Percentiles rank a stretch among this genome's conserved stretches.
These are phyloP conservation scores for Fusarium nodosum DNA, from an alignment of 2,329 filamentous ascomycete species.

Conservation along the genomic window DNA sequence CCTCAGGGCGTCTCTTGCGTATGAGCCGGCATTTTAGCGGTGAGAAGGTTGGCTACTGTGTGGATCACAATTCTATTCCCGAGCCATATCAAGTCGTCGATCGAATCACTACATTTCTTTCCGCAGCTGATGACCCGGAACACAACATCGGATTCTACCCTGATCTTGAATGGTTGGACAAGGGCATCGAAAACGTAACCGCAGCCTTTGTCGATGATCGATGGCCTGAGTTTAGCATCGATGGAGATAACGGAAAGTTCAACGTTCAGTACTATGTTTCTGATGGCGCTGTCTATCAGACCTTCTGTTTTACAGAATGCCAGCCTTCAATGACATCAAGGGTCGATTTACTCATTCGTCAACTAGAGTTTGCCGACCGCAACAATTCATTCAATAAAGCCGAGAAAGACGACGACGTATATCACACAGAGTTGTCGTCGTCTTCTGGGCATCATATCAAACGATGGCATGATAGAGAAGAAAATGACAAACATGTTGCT, in stretches of 20 bases:
- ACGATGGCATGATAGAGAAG: background rate
- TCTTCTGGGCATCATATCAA: background rate
- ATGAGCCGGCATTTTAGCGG: background rate
- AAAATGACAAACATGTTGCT: background rate
- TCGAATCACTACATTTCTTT: background rate
- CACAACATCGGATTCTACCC: background rate
- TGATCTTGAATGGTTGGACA: rapidly evolving
- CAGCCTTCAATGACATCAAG: background rate
- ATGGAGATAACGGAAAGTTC: rapidly evolving
- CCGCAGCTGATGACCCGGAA: background rate
- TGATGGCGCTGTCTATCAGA: background rate
- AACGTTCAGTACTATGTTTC: background rate
- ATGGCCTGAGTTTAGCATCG: background rate
- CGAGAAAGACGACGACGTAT: background rate
- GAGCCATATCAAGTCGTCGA: background rate
- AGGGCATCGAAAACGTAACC: rapidly evolving
- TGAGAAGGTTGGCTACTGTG: background rate
- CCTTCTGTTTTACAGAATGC: background rate
- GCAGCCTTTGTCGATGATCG: background rate
- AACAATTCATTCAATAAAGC: background rate
- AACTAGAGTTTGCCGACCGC: background rate
- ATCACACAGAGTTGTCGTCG: background rate
- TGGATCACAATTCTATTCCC: rapidly evolving
- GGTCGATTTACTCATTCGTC: background rate
- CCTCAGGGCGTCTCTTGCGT: background rate